Base-by-base conservation (phyloP, 208 protist genomes). In the Crithidia mellificae region DNA sequence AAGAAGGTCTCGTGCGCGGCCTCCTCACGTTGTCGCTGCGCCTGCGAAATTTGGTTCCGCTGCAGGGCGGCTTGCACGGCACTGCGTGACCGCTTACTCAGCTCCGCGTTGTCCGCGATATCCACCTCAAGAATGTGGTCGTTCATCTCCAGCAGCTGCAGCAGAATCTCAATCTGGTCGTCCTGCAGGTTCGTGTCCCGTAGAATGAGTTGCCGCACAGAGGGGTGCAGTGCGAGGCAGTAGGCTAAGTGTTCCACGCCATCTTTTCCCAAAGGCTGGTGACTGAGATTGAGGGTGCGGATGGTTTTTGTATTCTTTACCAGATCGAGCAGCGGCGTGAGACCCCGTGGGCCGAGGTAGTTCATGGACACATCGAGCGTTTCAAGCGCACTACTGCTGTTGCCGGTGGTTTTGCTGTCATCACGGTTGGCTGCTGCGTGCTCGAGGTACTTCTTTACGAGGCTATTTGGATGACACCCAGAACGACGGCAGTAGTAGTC, bases 301-400 rank as follows among this genome's bases (percentile, higher is more conserved):
- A 97, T 63, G 3, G 82, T 89, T 70, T 87, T 88, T 12, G 78
- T 77, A 70, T 94, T 90, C 62, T 94, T 91, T 3, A 91, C 87
- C 12, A 94, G 75, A 51, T 95, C 90, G 43, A 97, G 65, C 9
- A 95, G 68, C 7, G 92, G 90, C 36, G 85, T 78, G 7, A 95
- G 72, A 1, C 92, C 92, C 49, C 91, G 92, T 47, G 74, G 68
- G 2, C 92, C 92, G 12, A 96, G 63, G 61, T 93, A 96, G 74
- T 93, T 96, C 22, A 50, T 39, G 11, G 86, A 91, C 14, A 93
- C 69, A 73, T 96, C 90, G 11, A 95, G 47, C 11, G 41, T 62
- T 9, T 81, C 67, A 20, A 93, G 68, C 7, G 82, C 43, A 9
- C 67, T 62, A 34, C 67, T 36, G 32, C 76, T 38, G 34, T 38